These are phyloP conservation scores for Rhodotorula taiwanensis DNA, from an alignment of 768 basidiomycete genomes.

Conservation along the genomic window DNA sequence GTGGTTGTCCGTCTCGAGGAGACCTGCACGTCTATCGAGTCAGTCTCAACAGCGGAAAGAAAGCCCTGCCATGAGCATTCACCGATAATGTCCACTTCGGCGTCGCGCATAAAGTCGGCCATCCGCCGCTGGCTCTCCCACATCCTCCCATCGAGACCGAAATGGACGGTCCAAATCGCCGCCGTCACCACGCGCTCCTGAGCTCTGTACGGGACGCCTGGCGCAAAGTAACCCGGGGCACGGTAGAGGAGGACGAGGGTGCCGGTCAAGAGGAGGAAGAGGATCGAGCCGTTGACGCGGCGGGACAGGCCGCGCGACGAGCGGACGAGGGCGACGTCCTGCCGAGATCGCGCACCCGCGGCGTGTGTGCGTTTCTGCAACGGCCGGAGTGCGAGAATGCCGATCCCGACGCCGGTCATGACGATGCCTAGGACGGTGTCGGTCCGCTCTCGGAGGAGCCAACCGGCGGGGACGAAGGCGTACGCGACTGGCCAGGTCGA, in stretches of 20 bases:
- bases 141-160: slow-evolving; percentile 61
- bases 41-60: no score
- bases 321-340: no score
- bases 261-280: slow-evolving; percentile 5
- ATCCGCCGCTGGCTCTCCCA: slow-evolving; percentile 64
- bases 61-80: no score
- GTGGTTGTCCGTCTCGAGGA: slow-evolving; percentile 78
- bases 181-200: slow-evolving; percentile 61
- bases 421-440: slow-evolving; percentile 22
- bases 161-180: slow-evolving; percentile 89
- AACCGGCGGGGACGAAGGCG: slow-evolving; percentile 32
- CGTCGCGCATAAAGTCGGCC: slow-evolving; percentile 60
- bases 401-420: slow-evolving; percentile 15
- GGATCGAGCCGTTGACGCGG: neutral
- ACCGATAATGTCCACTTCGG: slow-evolving; percentile 79
- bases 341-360: no score
- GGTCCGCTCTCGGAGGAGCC: slow-evolving; percentile 25
- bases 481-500: slow-evolving; percentile 27
- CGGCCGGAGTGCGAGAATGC: neutral
- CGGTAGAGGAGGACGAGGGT: neutral
- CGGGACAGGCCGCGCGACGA: no score
- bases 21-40: slow-evolving; percentile 5
- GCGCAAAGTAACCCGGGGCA: neutral
- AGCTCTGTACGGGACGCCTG: slow-evolving; percentile 4
- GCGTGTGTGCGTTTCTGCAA: no score